Evolutionary conservation across 805 yeast genomes (phyloP).

Genomic region (Lachancea waltii): DNA sequence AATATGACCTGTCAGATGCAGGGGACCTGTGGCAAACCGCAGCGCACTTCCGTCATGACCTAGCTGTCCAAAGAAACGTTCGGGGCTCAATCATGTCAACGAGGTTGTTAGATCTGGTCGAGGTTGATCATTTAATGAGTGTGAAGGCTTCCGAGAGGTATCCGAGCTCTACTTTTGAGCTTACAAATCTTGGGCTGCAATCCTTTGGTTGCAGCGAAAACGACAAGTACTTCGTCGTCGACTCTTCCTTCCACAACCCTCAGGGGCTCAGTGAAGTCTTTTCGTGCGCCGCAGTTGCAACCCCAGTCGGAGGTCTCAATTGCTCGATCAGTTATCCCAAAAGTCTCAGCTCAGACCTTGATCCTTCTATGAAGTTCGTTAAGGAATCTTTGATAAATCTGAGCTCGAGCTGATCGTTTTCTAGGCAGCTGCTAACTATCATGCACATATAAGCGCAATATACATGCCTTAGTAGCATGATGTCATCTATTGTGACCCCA

Average conservation of each 20-base stretch:
- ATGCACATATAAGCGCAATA: no score
- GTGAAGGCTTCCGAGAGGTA: slow-evolving; percentile 13
- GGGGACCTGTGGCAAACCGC: slow-evolving; percentile 18
- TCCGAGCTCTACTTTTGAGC: slow-evolving; percentile 26
- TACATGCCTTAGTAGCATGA: no score
- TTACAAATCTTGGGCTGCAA: slow-evolving; percentile 26
- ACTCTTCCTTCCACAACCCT: slow-evolving; percentile 26
- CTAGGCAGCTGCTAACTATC: no score
- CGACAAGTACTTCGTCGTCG: slow-evolving; percentile 14
- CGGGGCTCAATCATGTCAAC: slow-evolving; percentile 14
- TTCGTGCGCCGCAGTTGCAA: slow-evolving; percentile 20
- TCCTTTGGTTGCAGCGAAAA: slow-evolving; percentile 11
- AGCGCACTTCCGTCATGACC: slow-evolving; percentile 6
- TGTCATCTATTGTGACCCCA: no score
- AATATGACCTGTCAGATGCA: slow-evolving; percentile 2
- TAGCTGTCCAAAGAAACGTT: slow-evolving; percentile 8
- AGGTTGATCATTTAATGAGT: slow-evolving; percentile 15
- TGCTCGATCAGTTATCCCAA: slow-evolving; percentile 22
- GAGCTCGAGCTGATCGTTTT: no score
- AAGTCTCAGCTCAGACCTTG: no score
- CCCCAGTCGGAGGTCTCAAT: slow-evolving; percentile 23
- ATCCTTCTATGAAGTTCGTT: no score
- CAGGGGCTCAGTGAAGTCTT: slow-evolving; percentile 23
- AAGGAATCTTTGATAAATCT: no score
- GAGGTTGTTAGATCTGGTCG: slow-evolving; percentile 21